phyloP scores from a whole-genome alignment of 1,284 basidiomycete species.

The Melanopsichium pennsylvanicum region DNA sequence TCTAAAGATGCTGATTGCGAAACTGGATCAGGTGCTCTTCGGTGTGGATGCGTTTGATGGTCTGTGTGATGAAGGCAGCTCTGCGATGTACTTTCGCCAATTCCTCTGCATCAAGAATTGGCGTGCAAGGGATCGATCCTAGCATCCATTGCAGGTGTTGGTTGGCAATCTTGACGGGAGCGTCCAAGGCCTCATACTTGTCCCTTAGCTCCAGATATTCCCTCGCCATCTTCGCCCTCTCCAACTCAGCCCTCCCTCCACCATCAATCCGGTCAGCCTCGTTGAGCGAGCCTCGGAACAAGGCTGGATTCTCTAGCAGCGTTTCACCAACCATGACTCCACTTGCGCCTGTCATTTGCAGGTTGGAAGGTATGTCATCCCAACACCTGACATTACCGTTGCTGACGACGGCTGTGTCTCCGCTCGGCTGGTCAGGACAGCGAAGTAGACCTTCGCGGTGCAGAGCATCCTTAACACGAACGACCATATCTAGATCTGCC shows the following conservation, averaged over 20 bases:
- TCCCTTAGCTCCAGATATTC: constrained; percentile 29
- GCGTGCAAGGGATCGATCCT: constrained; percentile 14
- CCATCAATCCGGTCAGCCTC: neutral
- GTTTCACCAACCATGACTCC: constrained; percentile 81
- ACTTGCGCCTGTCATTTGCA: constrained; percentile 73
- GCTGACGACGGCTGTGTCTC: constrained; percentile 72
- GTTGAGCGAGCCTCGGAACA: constrained; percentile 19
- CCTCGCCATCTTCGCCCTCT: constrained; percentile 21
- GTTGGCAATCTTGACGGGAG: constrained; percentile 27
- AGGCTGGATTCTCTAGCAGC: constrained; percentile 73
- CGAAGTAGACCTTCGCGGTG: constrained; percentile 57
- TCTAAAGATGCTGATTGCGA: constrained; percentile 6
- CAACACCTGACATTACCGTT: constrained; percentile 78
- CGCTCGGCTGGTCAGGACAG: constrained; percentile 50
- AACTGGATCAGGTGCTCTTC: constrained; percentile 15
- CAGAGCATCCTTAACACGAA: constrained; percentile 68
- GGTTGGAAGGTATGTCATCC: constrained; percentile 72
- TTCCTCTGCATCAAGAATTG: neutral
- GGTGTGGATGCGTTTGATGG: constrained; percentile 21
- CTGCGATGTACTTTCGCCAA: constrained; percentile 11
- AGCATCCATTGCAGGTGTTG: constrained; percentile 39
- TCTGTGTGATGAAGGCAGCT: constrained; percentile 9
- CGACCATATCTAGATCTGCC: constrained; percentile 74
- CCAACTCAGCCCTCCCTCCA: neutral
- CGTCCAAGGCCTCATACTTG: constrained; percentile 10